A percentile compares a stretch with the other conserved stretches of the same genome.
phyloP scores from a whole-genome alignment of 441 rosid genomes.

The Raphanus hybrid region DNA sequence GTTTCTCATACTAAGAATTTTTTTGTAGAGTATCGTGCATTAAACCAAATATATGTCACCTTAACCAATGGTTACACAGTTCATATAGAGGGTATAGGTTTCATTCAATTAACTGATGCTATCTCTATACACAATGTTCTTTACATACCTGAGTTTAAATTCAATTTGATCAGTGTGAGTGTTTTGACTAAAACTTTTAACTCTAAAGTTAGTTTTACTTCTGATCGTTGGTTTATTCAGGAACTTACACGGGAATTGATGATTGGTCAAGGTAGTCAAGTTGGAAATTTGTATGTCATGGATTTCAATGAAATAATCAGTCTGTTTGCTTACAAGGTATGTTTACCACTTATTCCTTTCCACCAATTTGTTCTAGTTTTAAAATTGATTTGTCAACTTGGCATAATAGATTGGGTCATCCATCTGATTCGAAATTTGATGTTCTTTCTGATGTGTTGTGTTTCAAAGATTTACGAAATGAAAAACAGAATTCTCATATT shows the following conservation, averaged over 20 bases:
- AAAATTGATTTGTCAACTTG: background rate
- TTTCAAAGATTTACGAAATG: too few relatives aligned
- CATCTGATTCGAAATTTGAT: too few relatives aligned
- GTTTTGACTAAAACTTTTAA: background rate
- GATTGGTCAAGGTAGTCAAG: conserved; percentile 1
- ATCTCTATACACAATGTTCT: background rate
- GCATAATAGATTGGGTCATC: background rate
- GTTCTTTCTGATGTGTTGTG: too few relatives aligned
- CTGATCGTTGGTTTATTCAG: background rate
- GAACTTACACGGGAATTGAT: background rate
- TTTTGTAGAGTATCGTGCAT: background rate
- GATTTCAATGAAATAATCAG: background rate
- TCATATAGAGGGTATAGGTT: background rate
- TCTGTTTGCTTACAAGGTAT: background rate
- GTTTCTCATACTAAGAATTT: background rate
- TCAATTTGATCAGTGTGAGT: background rate
- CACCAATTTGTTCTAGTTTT: background rate
- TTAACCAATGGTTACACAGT: background rate
- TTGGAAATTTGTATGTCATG: background rate
- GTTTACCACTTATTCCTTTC: background rate
- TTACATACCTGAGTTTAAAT: background rate
- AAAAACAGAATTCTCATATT: too few relatives aligned
- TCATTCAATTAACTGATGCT: background rate
- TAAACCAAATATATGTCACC: background rate
- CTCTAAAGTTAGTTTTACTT: background rate